phyloP scores from a whole-genome alignment of 2,329 filamentous ascomycete genomes.

The Pseudocercospora musae region DNA sequence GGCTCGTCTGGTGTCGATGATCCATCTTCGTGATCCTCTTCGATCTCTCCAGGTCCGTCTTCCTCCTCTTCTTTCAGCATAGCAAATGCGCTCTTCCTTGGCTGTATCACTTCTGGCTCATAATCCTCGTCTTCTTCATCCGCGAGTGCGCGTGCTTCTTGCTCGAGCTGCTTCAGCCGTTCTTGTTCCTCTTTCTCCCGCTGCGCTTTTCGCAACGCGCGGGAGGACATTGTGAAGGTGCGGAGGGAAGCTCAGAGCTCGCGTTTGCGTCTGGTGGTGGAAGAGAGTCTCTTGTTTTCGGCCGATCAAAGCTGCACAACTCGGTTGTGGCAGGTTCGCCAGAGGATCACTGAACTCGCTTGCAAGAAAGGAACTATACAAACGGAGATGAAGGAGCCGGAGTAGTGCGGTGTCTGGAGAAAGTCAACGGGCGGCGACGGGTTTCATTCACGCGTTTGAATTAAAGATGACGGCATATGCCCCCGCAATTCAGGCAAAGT shows the following conservation, averaged over 20 bases:
- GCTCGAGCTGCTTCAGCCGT: slow-evolving; percentile 41
- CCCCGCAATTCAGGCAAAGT: slow-evolving; percentile 9
- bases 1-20: slow-evolving; percentile 26
- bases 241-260: background rate
- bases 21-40: slow-evolving; percentile 33
- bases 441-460: background rate
- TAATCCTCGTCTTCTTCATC: slow-evolving; percentile 41
- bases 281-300: background rate
- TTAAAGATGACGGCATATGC: slow-evolving; percentile 8
- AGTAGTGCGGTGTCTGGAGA: background rate
- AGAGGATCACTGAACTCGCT: background rate
- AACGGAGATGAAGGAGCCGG: background rate
- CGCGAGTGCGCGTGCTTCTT: slow-evolving; percentile 26
- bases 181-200: slow-evolving; percentile 59
- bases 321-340: background rate
- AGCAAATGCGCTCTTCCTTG: slow-evolving; percentile 46
- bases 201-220: slow-evolving; percentile 63
- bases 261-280: background rate
- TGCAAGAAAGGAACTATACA: background rate
- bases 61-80: slow-evolving; percentile 44
- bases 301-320: no score
- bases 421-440: background rate
- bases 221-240: slow-evolving; percentile 56
- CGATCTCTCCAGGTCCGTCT: slow-evolving; percentile 38
- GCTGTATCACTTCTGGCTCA: slow-evolving; percentile 28